Conservation (phyloP, 352 stramenopile species). For the Elongisporangium prolatum region DNA sequence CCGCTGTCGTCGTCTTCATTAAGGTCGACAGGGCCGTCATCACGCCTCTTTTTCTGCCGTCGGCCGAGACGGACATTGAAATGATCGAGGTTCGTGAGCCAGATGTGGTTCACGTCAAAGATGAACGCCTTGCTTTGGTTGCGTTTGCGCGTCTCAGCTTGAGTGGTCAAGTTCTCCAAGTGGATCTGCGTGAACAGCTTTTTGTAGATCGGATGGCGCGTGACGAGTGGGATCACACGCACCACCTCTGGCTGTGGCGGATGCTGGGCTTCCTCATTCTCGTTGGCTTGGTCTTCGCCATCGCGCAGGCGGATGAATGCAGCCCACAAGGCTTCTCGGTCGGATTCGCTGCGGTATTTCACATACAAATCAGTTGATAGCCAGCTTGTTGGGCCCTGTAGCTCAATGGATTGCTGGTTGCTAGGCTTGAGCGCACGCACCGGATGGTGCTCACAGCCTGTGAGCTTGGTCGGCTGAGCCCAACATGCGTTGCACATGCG, state of each 20-base stretch:
- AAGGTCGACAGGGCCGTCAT: constrained; percentile 9
- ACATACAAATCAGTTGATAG: constrained; percentile 71
- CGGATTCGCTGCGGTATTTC: constrained; percentile 72
- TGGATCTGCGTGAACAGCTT: constrained; percentile 57
- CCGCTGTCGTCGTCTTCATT: background rate
- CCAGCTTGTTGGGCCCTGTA: constrained; percentile 79
- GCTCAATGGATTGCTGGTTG: constrained; percentile 32
- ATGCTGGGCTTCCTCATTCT: constrained; percentile 13
- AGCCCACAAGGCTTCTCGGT: constrained; percentile 59
- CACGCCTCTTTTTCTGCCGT: background rate
- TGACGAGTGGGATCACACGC: constrained; percentile 46
- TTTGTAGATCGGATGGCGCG: constrained; percentile 60
- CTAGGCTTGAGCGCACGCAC: constrained; percentile 22
- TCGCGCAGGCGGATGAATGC: constrained; percentile 29
- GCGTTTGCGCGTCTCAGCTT: constrained; percentile 51
- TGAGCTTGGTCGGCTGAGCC: constrained; percentile 48
- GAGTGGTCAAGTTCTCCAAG: constrained; percentile 64
- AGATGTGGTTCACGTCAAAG: constrained; percentile 88
- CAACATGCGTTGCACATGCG: constrained; percentile 83
- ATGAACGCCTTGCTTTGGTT: constrained; percentile 83
- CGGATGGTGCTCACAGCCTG: constrained; percentile 57
- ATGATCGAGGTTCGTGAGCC: constrained; percentile 89
- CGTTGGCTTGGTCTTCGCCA: background rate
- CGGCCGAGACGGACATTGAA: constrained; percentile 47
- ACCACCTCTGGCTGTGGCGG: constrained; percentile 14